Evolutionary conservation across 306 rosid species (phyloP).

Genomic region (Vigna angularis): DNA sequence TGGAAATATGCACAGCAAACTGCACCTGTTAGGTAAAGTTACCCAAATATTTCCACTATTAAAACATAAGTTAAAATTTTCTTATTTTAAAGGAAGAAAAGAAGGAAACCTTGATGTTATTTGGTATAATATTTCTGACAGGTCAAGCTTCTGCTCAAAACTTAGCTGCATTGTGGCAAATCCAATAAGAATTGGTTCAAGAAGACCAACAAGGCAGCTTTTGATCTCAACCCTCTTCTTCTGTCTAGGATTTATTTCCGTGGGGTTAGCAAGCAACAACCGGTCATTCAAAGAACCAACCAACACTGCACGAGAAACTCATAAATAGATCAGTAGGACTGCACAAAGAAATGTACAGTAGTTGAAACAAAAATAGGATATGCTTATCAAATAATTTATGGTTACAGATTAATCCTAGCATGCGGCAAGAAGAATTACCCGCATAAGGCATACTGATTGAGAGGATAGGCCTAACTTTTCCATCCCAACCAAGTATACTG

Average conservation of each 20-base stretch:
- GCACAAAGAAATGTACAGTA: background rate
- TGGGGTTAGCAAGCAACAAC: constrained; percentile 83
- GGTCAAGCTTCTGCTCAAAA: constrained; percentile 95
- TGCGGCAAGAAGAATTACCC: constrained; percentile 58
- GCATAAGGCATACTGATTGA: constrained; percentile 85
- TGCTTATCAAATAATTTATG: constrained; percentile 5
- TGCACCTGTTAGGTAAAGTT: constrained; percentile 22
- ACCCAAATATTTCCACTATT: constrained; percentile 6
- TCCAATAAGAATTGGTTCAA: constrained; percentile 96
- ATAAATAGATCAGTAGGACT: constrained; percentile 45
- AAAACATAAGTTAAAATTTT: constrained; percentile 1
- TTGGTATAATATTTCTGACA: constrained; percentile 92
- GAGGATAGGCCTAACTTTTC: constrained; percentile 88
- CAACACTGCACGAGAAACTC: constrained; percentile 68
- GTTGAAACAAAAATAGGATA: background rate
- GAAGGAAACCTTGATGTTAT: constrained; percentile 86
- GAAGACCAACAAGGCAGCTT: constrained; percentile 98
- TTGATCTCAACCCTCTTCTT: constrained; percentile 88
- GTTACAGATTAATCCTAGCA: constrained; percentile 35
- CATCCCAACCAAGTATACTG: constrained; percentile 97
- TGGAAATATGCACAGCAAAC: constrained; percentile 29
- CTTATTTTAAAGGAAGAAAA: constrained; percentile 25
- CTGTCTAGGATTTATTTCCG: constrained; percentile 94
- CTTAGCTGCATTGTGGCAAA: constrained; percentile 96
- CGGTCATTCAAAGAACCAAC: constrained; percentile 92